Conservation (phyloP, 371 early-diverging fungal species). For the Syncephalastrum monosporum region DNA sequence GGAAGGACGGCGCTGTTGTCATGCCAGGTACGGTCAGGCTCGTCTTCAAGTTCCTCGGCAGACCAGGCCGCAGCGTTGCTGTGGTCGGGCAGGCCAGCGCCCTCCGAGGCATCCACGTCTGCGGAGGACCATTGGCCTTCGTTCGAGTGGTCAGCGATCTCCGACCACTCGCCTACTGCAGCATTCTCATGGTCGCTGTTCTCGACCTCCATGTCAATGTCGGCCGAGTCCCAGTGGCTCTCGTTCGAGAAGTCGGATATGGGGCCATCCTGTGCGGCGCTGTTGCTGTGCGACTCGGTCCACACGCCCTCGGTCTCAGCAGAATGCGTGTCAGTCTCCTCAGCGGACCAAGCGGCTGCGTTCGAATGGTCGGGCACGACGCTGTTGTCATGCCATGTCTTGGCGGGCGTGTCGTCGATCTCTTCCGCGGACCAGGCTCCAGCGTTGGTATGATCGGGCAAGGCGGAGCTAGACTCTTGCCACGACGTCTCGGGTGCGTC, state of each 20-base stretch:
- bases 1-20: neutral
- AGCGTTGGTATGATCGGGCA: constrained; percentile 2
- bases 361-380: constrained; percentile 12
- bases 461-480: neutral
- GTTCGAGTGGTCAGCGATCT: constrained; percentile 18
- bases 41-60: constrained; percentile 1
- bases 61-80: constrained; percentile 1
- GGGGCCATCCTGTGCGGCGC: neutral
- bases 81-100: neutral
- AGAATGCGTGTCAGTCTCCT: constrained; percentile 4
- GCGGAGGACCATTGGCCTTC: constrained; percentile 14
- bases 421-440: constrained; percentile 10
- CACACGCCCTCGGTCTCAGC: neutral
- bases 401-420: constrained; percentile 7
- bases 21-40: constrained; percentile 1
- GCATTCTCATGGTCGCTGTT: neutral
- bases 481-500: neutral
- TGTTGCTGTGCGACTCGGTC: neutral
- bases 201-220: neutral
- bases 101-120: constrained; percentile 8
- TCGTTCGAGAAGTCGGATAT: constrained; percentile 4
- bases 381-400: constrained; percentile 2
- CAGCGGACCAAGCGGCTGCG: constrained; percentile 6
- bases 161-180: neutral
- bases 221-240: constrained; percentile 12